Conservation (phyloP, 257 asterid genomes). For the Solanum neorickii region DNA sequence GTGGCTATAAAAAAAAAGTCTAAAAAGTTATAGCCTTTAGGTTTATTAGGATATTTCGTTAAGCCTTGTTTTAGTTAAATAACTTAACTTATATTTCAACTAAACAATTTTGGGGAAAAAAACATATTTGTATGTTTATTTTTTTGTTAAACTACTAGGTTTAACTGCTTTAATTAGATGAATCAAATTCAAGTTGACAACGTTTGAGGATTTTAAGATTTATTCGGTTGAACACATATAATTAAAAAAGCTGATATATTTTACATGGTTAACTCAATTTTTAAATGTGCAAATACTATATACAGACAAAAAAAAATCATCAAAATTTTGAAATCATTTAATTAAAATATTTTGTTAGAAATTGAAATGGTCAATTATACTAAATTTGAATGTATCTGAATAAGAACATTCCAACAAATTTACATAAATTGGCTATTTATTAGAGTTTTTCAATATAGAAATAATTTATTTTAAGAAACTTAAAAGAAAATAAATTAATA, state of each 20-base stretch:
- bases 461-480: not conserved
- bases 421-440: not conserved
- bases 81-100: too few species aligned
- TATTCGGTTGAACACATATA: not conserved
- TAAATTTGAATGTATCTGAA: not conserved
- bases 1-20: not conserved
- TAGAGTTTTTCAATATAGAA: not conserved
- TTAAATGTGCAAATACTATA: too few species aligned
- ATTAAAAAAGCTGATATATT: not conserved
- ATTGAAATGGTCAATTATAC: not conserved
- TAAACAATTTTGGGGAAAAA: too few species aligned
- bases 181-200: not conserved
- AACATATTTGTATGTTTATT: too few species aligned
- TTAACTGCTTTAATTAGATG: too few species aligned
- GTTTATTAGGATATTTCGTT: too few species aligned
- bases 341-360: not conserved
- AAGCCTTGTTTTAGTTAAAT: too few species aligned
- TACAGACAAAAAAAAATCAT: too few species aligned
- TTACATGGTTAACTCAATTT: not conserved
- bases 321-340: too few species aligned
- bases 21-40: too few species aligned
- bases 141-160: too few species aligned
- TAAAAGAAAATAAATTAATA: not conserved
- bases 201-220: not conserved
- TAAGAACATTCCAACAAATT: not conserved